Evolutionary conservation across 2,329 filamentous ascomycete species (phyloP).

Genomic region (Amphichorda felina): DNA sequence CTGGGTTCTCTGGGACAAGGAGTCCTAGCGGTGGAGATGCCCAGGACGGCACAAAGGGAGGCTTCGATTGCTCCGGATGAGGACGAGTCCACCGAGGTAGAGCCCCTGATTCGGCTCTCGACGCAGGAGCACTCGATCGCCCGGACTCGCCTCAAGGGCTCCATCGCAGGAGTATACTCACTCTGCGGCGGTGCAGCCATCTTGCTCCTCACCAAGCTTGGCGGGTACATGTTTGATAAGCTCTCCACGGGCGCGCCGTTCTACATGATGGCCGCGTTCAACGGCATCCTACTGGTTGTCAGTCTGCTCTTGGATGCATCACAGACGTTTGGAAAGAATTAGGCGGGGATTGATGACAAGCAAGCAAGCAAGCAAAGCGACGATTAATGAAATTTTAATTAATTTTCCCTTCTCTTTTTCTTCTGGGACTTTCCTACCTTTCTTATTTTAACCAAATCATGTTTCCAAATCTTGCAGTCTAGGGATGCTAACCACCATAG

Average conservation of each 20-base stretch:
- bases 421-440: neutral
- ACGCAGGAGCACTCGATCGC: conserved; percentile 23
- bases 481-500: no score
- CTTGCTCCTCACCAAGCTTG: conserved; percentile 79
- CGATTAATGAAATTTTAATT: neutral
- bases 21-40: conserved; percentile 46
- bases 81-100: conserved; percentile 27
- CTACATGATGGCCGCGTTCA: conserved; percentile 88
- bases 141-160: conserved; percentile 65
- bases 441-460: neutral
- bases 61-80: conserved; percentile 20
- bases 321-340: conserved; percentile 16
- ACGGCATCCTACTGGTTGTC: conserved; percentile 55
- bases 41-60: conserved; percentile 10
- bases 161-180: conserved; percentile 89
- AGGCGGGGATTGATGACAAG: neutral
- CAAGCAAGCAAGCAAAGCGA: no score
- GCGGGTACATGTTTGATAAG: conserved; percentile 74
- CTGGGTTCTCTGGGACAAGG: conserved; percentile 78
- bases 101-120: conserved; percentile 23
- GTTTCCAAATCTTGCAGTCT: no score
- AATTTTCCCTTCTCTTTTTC: neutral
- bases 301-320: conserved; percentile 38
- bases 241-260: conserved; percentile 70
- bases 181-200: conserved; percentile 86